These are phyloP conservation scores for Rhodomyrtus tomentosa DNA, from an alignment of 345 rosid genomes.

Conservation along the genomic window DNA sequence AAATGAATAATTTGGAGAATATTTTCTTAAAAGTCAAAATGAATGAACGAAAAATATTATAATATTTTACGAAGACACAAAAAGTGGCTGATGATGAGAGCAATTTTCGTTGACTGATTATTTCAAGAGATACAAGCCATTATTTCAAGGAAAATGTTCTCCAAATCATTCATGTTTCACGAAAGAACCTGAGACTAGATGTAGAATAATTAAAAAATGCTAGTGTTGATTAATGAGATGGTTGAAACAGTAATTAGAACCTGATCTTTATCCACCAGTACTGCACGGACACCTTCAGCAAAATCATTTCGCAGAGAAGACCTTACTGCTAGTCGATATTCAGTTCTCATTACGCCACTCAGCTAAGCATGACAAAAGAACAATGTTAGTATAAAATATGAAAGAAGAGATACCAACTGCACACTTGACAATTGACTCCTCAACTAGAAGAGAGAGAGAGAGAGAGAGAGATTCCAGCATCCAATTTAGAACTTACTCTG, in stretches of 20 bases:
- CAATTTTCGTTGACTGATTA: background rate
- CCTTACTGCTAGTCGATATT: constrained; percentile 74
- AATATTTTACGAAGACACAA: background rate
- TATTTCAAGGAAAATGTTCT: background rate
- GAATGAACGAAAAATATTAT: background rate
- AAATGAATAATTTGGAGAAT: background rate
- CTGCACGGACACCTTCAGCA: constrained; percentile 91
- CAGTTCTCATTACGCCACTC: constrained; percentile 74
- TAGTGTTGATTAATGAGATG: background rate
- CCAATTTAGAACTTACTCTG: constrained; percentile 31
- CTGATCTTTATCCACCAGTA: constrained; percentile 93
- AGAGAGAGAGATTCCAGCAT: background rate
- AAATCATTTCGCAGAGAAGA: constrained; percentile 71
- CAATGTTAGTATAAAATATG: background rate
- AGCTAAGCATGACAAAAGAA: constrained; percentile 25
- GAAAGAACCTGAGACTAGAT: background rate
- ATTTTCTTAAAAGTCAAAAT: background rate
- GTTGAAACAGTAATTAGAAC: constrained; percentile 12
- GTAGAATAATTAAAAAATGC: background rate
- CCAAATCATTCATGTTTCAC: background rate
- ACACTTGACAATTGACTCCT: background rate
- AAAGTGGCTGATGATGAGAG: background rate
- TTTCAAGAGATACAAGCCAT: background rate
- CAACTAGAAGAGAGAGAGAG: background rate
- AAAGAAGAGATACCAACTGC: background rate